Conservation (phyloP, 2,329 filamentous ascomycete genomes). For the Ophiostoma triangulosporum region DNA sequence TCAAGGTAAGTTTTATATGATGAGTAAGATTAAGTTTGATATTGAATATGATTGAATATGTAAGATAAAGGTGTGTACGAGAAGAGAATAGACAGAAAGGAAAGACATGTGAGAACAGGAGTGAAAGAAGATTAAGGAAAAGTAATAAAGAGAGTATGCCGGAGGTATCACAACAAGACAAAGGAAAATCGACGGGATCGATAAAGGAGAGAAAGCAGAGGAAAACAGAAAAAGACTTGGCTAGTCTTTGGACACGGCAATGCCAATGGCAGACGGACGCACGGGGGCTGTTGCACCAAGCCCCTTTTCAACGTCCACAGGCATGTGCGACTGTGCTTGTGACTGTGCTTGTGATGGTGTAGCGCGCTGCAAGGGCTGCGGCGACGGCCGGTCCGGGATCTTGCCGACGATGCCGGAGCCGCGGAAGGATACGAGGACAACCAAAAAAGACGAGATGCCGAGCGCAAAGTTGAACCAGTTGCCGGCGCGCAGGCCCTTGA, state of each 20-base stretch:
- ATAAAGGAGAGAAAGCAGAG: too few species aligned
- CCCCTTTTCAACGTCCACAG: not conserved
- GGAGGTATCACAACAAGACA: too few species aligned
- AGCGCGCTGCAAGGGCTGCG: not conserved
- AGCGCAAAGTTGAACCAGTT: conserved; percentile 40
- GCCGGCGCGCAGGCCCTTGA: conserved; percentile 35
- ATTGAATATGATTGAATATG: not conserved
- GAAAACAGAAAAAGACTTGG: not conserved
- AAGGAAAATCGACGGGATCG: too few species aligned
- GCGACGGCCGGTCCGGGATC: not conserved
- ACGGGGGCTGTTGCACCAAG: not conserved
- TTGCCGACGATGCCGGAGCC: conserved; percentile 38
- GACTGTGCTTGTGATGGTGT: not conserved
- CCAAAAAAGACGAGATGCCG: conserved; percentile 26
- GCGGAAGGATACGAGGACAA: conserved; percentile 35
- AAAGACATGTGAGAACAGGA: not conserved
- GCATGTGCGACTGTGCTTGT: not conserved
- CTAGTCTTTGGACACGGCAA: conserved; percentile 1
- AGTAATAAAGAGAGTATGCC: too few species aligned
- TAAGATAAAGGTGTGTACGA: too few species aligned
- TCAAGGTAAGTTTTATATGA: too few species aligned
- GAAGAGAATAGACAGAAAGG: not conserved
- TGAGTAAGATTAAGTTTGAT: not conserved
- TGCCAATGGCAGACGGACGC: not conserved
- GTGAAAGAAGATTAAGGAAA: too few species aligned